These are phyloP conservation scores for Gossypium stocksii DNA, from an alignment of 345 rosid genomes.

Conservation along the genomic window DNA sequence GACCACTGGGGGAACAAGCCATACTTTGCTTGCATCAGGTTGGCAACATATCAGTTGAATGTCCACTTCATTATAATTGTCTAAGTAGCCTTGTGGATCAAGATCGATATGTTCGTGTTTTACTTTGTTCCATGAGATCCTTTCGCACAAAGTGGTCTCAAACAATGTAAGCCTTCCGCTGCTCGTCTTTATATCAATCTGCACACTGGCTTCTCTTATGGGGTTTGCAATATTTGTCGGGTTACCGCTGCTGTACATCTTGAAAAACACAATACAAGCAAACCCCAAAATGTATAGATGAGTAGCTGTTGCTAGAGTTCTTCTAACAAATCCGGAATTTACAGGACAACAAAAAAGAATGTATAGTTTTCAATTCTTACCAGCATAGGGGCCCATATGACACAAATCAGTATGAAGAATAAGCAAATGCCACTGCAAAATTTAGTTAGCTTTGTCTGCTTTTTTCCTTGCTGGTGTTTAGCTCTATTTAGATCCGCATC, in stretches of 20 bases:
- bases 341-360: not conserved
- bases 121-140: constrained; percentile 57
- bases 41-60: constrained; percentile 95
- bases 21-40: constrained; percentile 73
- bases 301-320: not conserved
- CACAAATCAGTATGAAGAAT: constrained; percentile 78
- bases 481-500: constrained; percentile 86
- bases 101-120: constrained; percentile 38
- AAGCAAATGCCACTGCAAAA: constrained; percentile 92
- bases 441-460: constrained; percentile 81
- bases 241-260: constrained; percentile 99
- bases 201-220: constrained; percentile 83
- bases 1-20: constrained; percentile 85
- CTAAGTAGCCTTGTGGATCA: constrained; percentile 61
- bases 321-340: not conserved
- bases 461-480: constrained; percentile 74
- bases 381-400: constrained; percentile 99
- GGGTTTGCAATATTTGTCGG: constrained; percentile 96
- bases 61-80: constrained; percentile 69
- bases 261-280: not conserved
- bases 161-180: constrained; percentile 84
- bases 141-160: constrained; percentile 85
- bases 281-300: not conserved
- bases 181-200: constrained; percentile 63
- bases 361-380: constrained; percentile 39